Evolutionary conservation across 352 stramenopile species (phyloP), one percentile per base, ranked within the genome.

Genomic region (Achlya hypogyna): DNA sequence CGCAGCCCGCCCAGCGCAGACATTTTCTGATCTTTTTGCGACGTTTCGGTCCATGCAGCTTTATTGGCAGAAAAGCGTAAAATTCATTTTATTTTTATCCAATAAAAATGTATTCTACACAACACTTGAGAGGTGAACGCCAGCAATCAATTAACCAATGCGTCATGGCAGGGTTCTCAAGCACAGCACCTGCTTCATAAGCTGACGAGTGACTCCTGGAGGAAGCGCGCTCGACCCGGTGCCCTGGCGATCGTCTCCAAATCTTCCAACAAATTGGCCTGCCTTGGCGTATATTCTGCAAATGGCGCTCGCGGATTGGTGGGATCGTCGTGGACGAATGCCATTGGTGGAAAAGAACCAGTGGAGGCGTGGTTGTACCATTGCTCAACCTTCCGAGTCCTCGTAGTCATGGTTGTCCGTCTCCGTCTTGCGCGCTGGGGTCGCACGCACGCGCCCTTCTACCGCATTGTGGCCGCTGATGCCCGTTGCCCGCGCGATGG

Each of bases 361-460:
- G 49, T 56, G 49, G 49, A 56, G 25, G 25, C 25, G 2, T 56
- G 49, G 12, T 8, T 10, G 49, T 38, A 38, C 49, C 49, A 56
- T 56, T 56, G 49, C 49, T 56, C 49, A 56, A 56, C 31, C 42
- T 56, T 45, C 38, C 38, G 38, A 10, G 38, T 45, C 38, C n/a
- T 45, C 38, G 38, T 31, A 27, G 35, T 22, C 28, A 95, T 95
- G 86, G 84, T 92, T 43, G 86, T 95, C 73, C 84, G 86, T 84
- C 77, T 95, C 71, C 84, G 86, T 62, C 71, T 95, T 56, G 84
- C 84, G 54, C 84, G 86, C 49, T 95, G 84, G 82, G 86, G 86
- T 54, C 83, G 86, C 68, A 93, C 91, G 73, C 84, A 95, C 75
- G 72, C 92, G 27, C 86, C 86, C 31, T 93, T 93, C 83, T 95